A percentile compares a stretch with the other conserved stretches of the same genome.
phyloP scores from a whole-genome alignment of 2,329 filamentous ascomycete genomes.

The Talaromyces sp. region DNA sequence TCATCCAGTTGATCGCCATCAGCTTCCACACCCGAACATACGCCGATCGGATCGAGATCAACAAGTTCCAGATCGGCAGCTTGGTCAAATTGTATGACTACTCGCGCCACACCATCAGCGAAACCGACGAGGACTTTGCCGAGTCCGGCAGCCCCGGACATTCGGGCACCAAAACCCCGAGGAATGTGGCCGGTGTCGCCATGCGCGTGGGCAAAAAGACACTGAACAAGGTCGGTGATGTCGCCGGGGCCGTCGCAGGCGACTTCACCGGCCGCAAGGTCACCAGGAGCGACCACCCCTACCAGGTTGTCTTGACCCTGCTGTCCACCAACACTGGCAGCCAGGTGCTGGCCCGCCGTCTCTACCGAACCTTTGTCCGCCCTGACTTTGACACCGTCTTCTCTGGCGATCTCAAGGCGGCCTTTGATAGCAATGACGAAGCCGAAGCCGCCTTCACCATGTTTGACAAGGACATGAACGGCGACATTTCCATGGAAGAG shows the following conservation, averaged over 20 bases:
- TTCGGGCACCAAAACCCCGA: constrained; percentile 67
- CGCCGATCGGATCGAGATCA: constrained; percentile 80
- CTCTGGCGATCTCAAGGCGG: constrained; percentile 69
- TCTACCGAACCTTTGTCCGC: constrained; percentile 81
- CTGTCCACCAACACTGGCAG: constrained; percentile 67
- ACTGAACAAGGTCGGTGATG: constrained; percentile 74
- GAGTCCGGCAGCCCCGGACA: constrained; percentile 35
- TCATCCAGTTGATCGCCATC: constrained; percentile 91
- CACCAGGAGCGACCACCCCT: constrained; percentile 67
- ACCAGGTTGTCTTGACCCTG: constrained; percentile 76
- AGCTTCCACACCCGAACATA: constrained; percentile 91
- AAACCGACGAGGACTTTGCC: constrained; percentile 73
- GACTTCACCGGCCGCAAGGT: constrained; percentile 78
- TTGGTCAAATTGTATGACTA: constrained; percentile 60
- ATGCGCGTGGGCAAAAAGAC: constrained; percentile 70
- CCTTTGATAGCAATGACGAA: constrained; percentile 78
- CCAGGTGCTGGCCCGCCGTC: constrained; percentile 77
- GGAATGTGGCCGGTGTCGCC: constrained; percentile 62
- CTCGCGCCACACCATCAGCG: constrained; percentile 59
- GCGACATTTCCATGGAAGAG: constrained; percentile 93
- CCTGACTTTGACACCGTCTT: constrained; percentile 70
- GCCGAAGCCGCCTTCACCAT: constrained; percentile 83
- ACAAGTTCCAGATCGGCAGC: constrained; percentile 79
- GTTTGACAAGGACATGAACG: constrained; percentile 95
- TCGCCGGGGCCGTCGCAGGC: constrained; percentile 79